Evolutionary conservation across 345 rosid species (phyloP).

Genomic region (Ceriops tagal): DNA sequence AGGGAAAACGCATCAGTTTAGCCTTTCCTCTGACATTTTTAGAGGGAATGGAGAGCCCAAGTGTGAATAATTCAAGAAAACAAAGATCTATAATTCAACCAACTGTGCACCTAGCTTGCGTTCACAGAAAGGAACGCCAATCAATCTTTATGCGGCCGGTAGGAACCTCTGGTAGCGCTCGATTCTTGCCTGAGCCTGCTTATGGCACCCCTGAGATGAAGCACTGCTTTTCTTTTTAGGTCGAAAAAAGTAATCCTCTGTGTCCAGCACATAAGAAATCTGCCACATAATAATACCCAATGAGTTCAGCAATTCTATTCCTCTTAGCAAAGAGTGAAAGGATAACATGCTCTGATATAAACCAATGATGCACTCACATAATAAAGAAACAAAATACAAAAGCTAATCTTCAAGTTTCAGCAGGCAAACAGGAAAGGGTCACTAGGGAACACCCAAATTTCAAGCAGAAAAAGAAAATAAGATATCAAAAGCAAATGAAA

Average conservation of each 20-base stretch:
- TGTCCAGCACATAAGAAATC: slow-evolving; percentile 52
- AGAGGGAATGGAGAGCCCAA: not conserved
- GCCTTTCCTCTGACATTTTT: not conserved
- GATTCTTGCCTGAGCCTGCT: slow-evolving; percentile 32
- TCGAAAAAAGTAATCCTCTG: slow-evolving; percentile 64
- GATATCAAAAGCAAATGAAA: not conserved
- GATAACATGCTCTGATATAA: not conserved
- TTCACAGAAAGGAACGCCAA: not conserved
- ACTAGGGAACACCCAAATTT: too few relatives aligned
- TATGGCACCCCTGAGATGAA: slow-evolving; percentile 12
- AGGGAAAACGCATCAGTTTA: not conserved
- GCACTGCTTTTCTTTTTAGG: slow-evolving; percentile 25
- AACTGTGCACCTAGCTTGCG: slow-evolving; percentile 2
- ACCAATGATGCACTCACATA: not conserved
- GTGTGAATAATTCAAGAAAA: slow-evolving; percentile 2
- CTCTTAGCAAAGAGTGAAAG: not conserved
- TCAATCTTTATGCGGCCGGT: slow-evolving; percentile 17
- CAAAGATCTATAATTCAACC: not conserved
- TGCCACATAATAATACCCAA: slow-evolving; percentile 19
- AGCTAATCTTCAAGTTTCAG: too few relatives aligned
- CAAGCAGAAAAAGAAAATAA: not conserved
- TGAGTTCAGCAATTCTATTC: not conserved
- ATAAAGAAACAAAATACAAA: not conserved
- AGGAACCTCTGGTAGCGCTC: slow-evolving; percentile 49
- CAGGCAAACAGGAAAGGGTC: not conserved